Conservation (phyloP, 441 rosid species). For the Melianthus villosus region DNA sequence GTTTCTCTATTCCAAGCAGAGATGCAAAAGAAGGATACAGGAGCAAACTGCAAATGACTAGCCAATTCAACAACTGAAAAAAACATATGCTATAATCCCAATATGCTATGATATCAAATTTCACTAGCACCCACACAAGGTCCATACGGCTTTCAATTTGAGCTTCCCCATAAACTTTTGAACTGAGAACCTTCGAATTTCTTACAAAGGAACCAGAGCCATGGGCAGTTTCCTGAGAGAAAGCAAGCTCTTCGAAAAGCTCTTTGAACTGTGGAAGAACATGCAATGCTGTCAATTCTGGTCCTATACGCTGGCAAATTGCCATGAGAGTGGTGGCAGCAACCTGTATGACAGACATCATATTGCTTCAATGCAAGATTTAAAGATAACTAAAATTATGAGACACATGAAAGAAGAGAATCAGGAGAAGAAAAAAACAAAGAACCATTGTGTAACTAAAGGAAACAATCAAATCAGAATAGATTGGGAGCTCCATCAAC, state of each 20-base stretch:
- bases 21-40: slow-evolving; percentile 81
- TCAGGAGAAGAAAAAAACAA: neutral
- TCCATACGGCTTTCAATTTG: slow-evolving; percentile 71
- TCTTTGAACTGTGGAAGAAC: slow-evolving; percentile 82
- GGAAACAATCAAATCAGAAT: too few relatives aligned
- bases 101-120: slow-evolving; percentile 11
- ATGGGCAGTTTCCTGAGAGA: slow-evolving; percentile 46
- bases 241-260: slow-evolving; percentile 86
- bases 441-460: too few relatives aligned
- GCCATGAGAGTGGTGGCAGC: slow-evolving; percentile 61
- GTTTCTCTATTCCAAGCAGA: slow-evolving; percentile 86
- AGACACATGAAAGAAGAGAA: neutral
- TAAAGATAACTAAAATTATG: neutral
- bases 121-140: slow-evolving; percentile 65
- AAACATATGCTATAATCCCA: neutral
- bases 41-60: slow-evolving; percentile 44
- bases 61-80: slow-evolving; percentile 11
- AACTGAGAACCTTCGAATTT: slow-evolving; percentile 25
- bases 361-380: slow-evolving; percentile 1
- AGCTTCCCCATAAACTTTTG: slow-evolving; percentile 36
- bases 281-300: slow-evolving; percentile 69
- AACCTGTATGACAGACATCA: slow-evolving; percentile 33
- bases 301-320: slow-evolving; percentile 78
- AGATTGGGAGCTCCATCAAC: too few relatives aligned
- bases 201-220: slow-evolving; percentile 31